Conservation (phyloP, 192 early-diverging fungal genomes). For the Entomortierella beljakovae region DNA sequence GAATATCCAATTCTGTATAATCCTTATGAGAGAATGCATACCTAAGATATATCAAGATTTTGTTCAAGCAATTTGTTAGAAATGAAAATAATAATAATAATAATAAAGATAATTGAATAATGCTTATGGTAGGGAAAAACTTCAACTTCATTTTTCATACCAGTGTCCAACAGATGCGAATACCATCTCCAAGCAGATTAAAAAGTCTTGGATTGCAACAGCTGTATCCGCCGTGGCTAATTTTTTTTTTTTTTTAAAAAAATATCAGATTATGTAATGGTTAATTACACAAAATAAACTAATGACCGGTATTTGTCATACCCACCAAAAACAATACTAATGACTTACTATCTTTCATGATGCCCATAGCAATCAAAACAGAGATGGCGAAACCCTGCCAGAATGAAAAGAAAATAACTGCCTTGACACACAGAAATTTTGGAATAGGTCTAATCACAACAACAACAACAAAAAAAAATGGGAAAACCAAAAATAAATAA, state of each 20-base stretch:
- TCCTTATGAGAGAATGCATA: constrained; percentile 88
- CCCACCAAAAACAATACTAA: constrained; percentile 18
- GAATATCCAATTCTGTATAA: constrained; percentile 73
- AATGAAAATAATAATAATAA: too few species aligned
- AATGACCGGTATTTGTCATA: too few species aligned
- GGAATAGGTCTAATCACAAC: constrained; percentile 78
- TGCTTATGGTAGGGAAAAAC: too few species aligned
- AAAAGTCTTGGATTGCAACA: constrained; percentile 87
- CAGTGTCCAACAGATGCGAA: constrained; percentile 83
- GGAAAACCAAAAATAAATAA: background rate
- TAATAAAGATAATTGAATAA: too few species aligned
- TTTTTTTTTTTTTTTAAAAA: background rate
- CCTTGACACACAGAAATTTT: constrained; percentile 95
- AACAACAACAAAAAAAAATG: background rate
- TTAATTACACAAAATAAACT: background rate
- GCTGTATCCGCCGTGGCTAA: constrained; percentile 51
- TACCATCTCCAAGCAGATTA: constrained; percentile 94
- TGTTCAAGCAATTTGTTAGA: too few species aligned
- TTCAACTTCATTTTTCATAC: constrained; percentile 55
- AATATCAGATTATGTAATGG: background rate
- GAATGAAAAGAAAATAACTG: constrained; percentile 94
- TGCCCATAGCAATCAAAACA: constrained; percentile 78
- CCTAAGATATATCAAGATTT: too few species aligned
- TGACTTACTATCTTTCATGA: constrained; percentile 76
- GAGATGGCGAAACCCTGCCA: constrained; percentile 92